Conservation (phyloP, 148 eudicot species). For the Bassia scoparia region DNA sequence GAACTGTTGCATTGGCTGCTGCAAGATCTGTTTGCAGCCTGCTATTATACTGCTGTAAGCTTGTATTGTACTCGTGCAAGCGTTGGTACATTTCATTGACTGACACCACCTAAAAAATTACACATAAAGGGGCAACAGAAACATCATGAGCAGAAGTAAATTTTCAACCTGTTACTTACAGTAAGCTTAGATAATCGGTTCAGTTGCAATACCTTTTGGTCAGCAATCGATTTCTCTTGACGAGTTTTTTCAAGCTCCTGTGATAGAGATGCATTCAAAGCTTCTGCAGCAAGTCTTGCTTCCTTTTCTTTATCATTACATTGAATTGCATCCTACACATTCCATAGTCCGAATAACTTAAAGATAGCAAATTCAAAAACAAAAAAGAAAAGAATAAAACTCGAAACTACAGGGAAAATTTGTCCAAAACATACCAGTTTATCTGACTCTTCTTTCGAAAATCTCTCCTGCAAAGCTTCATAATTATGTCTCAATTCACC, state of each 20-base stretch:
- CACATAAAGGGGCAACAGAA: background rate
- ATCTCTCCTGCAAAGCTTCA: conserved; percentile 40
- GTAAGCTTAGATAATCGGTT: background rate
- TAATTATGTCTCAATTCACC: conserved; percentile 34
- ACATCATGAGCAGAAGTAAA: background rate
- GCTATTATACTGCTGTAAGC: conserved; percentile 68
- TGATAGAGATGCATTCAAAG: conserved; percentile 35
- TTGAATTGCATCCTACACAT: conserved; percentile 45
- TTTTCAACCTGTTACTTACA: background rate
- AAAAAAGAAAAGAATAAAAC: background rate
- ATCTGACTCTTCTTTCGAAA: conserved; percentile 46
- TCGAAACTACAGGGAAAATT: background rate
- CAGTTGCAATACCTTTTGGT: conserved; percentile 44
- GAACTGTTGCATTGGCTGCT: conserved; percentile 48
- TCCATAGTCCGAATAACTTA: conserved; percentile 6
- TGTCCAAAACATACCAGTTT: conserved; percentile 43
- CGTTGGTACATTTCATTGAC: conserved; percentile 61
- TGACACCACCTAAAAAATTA: conserved; percentile 41
- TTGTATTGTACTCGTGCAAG: conserved; percentile 65
- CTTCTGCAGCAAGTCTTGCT: conserved; percentile 49
- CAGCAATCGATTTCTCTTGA: conserved; percentile 46
- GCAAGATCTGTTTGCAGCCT: conserved; percentile 68
- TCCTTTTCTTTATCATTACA: conserved; percentile 50
- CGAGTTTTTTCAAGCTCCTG: conserved; percentile 52
- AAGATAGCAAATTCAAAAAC: background rate